Percentiles rank a stretch among this genome's conserved stretches.
phyloP scores from a whole-genome alignment of 2,329 filamentous ascomycete genomes.

The Beauveria sp. region DNA sequence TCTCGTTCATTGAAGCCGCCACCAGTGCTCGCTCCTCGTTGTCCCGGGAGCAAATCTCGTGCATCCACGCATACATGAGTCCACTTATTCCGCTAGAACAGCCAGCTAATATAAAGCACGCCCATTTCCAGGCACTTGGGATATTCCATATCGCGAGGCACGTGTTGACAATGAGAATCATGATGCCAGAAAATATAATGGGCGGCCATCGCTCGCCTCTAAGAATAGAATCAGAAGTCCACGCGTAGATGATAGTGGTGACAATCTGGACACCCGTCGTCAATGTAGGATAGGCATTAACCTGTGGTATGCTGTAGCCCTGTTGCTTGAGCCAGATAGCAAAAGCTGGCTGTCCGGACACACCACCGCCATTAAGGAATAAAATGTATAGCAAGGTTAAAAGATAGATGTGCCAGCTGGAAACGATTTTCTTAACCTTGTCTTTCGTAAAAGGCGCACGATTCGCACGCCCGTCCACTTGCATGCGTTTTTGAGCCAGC shows the following conservation, averaged over 20 bases:
- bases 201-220: slow-evolving; percentile 55
- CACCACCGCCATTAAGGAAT: slow-evolving; percentile 52
- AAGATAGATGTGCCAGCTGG: slow-evolving; percentile 57
- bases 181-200: slow-evolving; percentile 46
- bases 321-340: slow-evolving; percentile 38
- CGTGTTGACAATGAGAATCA: slow-evolving; percentile 33
- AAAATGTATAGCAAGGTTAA: slow-evolving; percentile 52
- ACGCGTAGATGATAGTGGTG: slow-evolving; percentile 55
- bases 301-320: slow-evolving; percentile 33
- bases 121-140: slow-evolving; percentile 52
- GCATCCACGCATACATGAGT: slow-evolving; percentile 40
- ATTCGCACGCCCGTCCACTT: slow-evolving; percentile 37
- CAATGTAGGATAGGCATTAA: slow-evolving; percentile 53
- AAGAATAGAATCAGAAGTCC: slow-evolving; percentile 56
- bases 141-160: slow-evolving; percentile 38
- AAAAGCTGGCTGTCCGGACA: slow-evolving; percentile 47
- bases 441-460: slow-evolving; percentile 30
- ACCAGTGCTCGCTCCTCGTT: slow-evolving; percentile 62
- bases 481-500: slow-evolving; percentile 23
- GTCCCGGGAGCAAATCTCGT: slow-evolving; percentile 42
- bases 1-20: slow-evolving; percentile 58
- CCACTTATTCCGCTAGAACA: slow-evolving; percentile 43
- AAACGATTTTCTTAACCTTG: slow-evolving; percentile 26
- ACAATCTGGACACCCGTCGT: slow-evolving; percentile 46
- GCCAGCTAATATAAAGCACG: slow-evolving; percentile 49